phyloP scores from a whole-genome alignment of 192 early-diverging fungal genomes.

The Coemansia erecta region DNA sequence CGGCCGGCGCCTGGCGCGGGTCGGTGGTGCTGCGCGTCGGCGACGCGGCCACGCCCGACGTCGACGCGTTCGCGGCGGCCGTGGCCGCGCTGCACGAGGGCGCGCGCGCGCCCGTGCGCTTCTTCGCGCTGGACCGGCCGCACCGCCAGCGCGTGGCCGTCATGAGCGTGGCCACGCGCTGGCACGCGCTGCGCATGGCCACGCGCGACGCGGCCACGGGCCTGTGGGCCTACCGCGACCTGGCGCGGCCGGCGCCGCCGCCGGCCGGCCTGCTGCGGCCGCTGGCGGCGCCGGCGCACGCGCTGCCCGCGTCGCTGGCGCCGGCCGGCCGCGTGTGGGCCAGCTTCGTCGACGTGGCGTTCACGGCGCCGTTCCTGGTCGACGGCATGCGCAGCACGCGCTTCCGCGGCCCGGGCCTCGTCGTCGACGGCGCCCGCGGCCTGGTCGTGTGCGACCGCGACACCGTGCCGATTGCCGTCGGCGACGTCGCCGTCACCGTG shows the following conservation, averaged over 20 bases:
- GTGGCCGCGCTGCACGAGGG: constrained; percentile 73
- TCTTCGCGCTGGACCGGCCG: constrained; percentile 77
- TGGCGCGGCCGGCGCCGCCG: constrained; percentile 55
- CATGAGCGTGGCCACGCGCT: constrained; percentile 84
- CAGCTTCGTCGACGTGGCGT: constrained; percentile 77
- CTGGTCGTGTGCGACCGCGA: constrained; percentile 83
- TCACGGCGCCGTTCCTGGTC: constrained; percentile 76
- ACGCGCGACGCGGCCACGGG: constrained; percentile 75
- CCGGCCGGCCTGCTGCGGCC: background rate
- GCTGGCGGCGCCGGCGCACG: background rate
- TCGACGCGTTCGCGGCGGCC: constrained; percentile 76
- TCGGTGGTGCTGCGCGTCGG: constrained; percentile 73
- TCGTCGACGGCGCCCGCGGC: constrained; percentile 74
- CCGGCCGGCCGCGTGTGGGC: constrained; percentile 73
- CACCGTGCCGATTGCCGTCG: constrained; percentile 81
- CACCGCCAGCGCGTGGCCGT: constrained; percentile 80
- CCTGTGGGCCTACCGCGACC: constrained; percentile 72
- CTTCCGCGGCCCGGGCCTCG: constrained; percentile 60
- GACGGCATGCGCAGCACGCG: constrained; percentile 73
- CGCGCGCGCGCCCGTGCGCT: constrained; percentile 63
- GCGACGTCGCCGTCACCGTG: constrained; percentile 88
- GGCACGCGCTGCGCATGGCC: constrained; percentile 78
- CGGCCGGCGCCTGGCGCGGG: constrained; percentile 66
- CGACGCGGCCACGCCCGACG: constrained; percentile 64
- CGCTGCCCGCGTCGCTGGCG: constrained; percentile 67